Conservation (phyloP, 352 stramenopile genomes). For the Stramenopiles sp. region DNA sequence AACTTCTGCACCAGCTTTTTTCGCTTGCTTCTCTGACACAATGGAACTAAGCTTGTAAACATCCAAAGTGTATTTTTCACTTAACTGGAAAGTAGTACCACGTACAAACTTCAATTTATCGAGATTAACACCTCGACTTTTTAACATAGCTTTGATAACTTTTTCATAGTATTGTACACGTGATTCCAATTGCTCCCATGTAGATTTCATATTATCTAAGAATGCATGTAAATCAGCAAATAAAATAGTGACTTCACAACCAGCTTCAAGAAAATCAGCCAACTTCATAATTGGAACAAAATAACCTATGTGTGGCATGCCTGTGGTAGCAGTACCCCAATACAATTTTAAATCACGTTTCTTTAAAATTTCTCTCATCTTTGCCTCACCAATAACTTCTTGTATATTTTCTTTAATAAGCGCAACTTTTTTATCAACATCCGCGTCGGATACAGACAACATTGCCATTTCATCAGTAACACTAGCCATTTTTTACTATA, state of each 20-base stretch:
- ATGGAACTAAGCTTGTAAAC: slow-evolving; percentile 12
- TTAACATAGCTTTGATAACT: slow-evolving; percentile 14
- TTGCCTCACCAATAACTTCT: slow-evolving; percentile 12
- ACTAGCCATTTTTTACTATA: no score
- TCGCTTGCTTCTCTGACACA: slow-evolving; percentile 12
- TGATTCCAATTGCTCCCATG: slow-evolving; percentile 11
- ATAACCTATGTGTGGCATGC: slow-evolving; percentile 14
- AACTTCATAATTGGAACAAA: slow-evolving; percentile 15
- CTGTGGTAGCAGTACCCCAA: slow-evolving; percentile 13
- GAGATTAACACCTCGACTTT: slow-evolving; percentile 11
- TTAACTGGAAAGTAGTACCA: slow-evolving; percentile 12
- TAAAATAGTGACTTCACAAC: slow-evolving; percentile 13
- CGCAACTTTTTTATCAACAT: no score
- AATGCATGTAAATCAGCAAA: slow-evolving; percentile 14
- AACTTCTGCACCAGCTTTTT: slow-evolving; percentile 14
- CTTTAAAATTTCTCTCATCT: slow-evolving; percentile 13
- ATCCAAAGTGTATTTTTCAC: slow-evolving; percentile 11
- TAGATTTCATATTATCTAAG: slow-evolving; percentile 15
- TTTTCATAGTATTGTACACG: slow-evolving; percentile 10
- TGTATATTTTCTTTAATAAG: no score
- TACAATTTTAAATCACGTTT: slow-evolving; percentile 11
- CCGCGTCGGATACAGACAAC: no score
- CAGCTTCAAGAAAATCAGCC: slow-evolving; percentile 13
- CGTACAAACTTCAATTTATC: slow-evolving; percentile 15
- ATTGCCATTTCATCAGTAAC: no score